Base-by-base conservation (phyloP, 1,284 basidiomycete species). In the Lentinula novae-zelandiae region DNA sequence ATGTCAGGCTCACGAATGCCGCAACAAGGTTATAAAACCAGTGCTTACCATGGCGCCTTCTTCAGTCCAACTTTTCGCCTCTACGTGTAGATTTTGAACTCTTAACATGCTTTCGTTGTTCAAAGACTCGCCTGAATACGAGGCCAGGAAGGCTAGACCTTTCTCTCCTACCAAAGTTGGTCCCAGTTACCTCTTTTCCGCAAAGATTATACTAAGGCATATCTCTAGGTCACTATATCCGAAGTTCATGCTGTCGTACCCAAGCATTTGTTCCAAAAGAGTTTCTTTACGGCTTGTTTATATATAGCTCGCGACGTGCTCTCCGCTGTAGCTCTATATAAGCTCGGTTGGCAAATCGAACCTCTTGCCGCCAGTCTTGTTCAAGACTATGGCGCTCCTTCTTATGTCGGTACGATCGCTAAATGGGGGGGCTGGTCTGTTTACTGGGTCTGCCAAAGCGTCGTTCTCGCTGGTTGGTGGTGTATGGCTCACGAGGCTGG, bases 231-330 rank as follows among this genome's bases (percentile, higher is more conserved):
- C 42, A 78, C 80, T 12, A 66, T 82, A n/a, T 65, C 75, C 4
- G 75, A 84, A 59, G 66, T 85, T 15, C 82, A 77, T 56, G 71
- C 78, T 0, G 77, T 73, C 1, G 70, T 85, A 12, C 83, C 83
- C 1, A 83, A 83, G 51, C 84, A 89, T 71, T 85, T 92, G 70
- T 88, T 84, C 70, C 75, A 90, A 70, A 88, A 87, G 70, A 86
- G 82, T 5, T 88, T 89, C 0, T 60, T 82, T 63, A 80, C 80
- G 64, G 88, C 85, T 22, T 76, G 83, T 31, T 71, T 77, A 63
- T 92, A 92, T 69, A 74, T 80, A 61, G 69, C 81, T 40, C 79
- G 83, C 60, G 88, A 90, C 72, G 69, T 87, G 54, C 65, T 78
- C 51, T 80, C 81, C 59, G 76, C 87, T 54, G 72, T 79, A 12